Conservation (phyloP, 345 rosid species). For the Brassica incana region DNA sequence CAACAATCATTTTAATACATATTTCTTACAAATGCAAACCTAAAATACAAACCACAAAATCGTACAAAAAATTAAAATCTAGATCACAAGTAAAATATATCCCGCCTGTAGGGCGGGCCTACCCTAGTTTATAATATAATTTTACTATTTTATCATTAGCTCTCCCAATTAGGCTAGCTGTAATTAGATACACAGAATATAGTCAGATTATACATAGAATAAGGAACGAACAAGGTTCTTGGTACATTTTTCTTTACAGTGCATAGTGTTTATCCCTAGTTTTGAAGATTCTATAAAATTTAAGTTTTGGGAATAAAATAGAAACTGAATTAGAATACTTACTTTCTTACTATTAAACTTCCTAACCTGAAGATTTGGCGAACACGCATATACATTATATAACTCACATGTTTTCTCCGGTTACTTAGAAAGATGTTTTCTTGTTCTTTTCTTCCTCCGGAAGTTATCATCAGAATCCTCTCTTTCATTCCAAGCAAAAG, state of each 20-base stretch:
- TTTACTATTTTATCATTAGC: neutral
- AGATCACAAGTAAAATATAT: too few relatives aligned
- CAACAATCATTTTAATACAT: too few relatives aligned
- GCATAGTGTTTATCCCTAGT: neutral
- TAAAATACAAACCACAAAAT: too few relatives aligned
- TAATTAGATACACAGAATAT: neutral
- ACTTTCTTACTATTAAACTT: neutral
- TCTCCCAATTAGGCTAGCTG: neutral
- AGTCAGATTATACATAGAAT: neutral
- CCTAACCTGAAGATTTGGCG: constrained; percentile 2
- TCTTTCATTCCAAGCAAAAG: constrained; percentile 24
- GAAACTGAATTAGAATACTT: constrained; percentile 1
- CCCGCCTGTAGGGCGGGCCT: too few relatives aligned
- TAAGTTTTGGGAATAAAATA: neutral
- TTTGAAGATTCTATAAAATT: neutral
- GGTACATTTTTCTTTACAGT: neutral
- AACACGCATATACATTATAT: constrained; percentile 4
- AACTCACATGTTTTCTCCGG: neutral
- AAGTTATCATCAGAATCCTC: constrained; percentile 20
- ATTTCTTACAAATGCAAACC: too few relatives aligned
- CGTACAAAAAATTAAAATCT: too few relatives aligned
- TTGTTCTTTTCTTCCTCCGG: constrained; percentile 16
- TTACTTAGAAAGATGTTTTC: constrained; percentile 14
- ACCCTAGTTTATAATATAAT: too few relatives aligned
- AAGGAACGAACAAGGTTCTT: neutral